Percentiles rank a stretch among this genome's conserved stretches.
These are phyloP conservation scores for Ceratocystis papillata DNA, from an alignment of 2,329 filamentous ascomycete species.

Conservation along the genomic window DNA sequence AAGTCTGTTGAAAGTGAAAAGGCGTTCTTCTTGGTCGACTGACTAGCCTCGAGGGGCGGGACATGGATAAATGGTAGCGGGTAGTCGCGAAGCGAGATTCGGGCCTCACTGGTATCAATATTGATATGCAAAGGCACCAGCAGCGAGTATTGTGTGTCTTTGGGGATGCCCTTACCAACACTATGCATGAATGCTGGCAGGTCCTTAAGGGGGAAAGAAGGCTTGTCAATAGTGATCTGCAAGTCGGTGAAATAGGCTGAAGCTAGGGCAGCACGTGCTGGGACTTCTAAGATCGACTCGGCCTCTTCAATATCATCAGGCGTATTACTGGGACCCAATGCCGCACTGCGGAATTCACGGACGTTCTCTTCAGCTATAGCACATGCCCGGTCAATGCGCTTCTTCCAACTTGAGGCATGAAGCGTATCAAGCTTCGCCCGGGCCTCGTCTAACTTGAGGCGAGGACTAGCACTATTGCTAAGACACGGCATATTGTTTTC, in stretches of 20 bases:
- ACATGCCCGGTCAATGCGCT: slow-evolving; percentile 70
- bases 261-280: slow-evolving; percentile 74
- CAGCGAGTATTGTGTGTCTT: slow-evolving; percentile 79
- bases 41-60: slow-evolving; percentile 65
- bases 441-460: slow-evolving; percentile 58
- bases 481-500: slow-evolving; percentile 49
- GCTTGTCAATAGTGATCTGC: slow-evolving; percentile 78
- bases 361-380: slow-evolving; percentile 60
- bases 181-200: slow-evolving; percentile 74
- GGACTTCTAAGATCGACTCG: slow-evolving; percentile 77
- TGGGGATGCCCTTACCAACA: slow-evolving; percentile 93
- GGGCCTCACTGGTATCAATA: slow-evolving; percentile 80
- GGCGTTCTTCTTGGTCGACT: slow-evolving; percentile 69
- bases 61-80: slow-evolving; percentile 86
- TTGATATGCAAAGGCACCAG: slow-evolving; percentile 83
- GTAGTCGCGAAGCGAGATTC: slow-evolving; percentile 81
- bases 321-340: slow-evolving; percentile 71
- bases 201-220: slow-evolving; percentile 73
- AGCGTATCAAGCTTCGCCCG: slow-evolving; percentile 62
- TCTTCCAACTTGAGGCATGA: slow-evolving; percentile 86
- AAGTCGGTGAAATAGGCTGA: slow-evolving; percentile 71
- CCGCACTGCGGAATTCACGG: slow-evolving; percentile 64
- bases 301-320: slow-evolving; percentile 72
- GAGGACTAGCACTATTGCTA: slow-evolving; percentile 12
- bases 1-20: slow-evolving; percentile 82